Percentiles rank a stretch among this genome's conserved stretches.
phyloP scores from a whole-genome alignment of 495 filamentous ascomycete species.

The Penicillium cataractarum region DNA sequence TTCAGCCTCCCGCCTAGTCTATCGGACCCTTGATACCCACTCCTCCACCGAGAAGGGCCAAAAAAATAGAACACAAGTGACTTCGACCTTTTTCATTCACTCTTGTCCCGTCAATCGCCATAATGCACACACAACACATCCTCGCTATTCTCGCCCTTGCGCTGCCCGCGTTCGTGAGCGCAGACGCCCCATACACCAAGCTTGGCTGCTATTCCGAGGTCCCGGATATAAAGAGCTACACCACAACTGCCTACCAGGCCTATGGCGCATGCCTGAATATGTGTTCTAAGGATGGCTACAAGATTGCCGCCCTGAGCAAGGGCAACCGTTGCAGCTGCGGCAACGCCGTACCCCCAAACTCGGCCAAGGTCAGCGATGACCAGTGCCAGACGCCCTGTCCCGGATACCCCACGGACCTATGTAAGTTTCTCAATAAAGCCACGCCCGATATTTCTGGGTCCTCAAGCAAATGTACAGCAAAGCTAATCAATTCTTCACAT shows the following conservation, averaged over 20 bases:
- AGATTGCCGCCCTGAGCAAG: slow-evolving; percentile 35
- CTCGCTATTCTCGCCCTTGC: slow-evolving; percentile 35
- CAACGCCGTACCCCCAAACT: slow-evolving; percentile 32
- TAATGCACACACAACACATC: slow-evolving; percentile 24
- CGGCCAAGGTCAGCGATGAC: slow-evolving; percentile 34
- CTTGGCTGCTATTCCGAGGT: slow-evolving; percentile 43
- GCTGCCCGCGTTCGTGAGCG: slow-evolving; percentile 23
- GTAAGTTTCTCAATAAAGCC: slow-evolving; percentile 30
- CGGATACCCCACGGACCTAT: slow-evolving; percentile 35
- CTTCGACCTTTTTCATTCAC: not conserved
- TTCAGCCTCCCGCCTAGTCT: not conserved
- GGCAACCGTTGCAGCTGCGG: slow-evolving; percentile 44
- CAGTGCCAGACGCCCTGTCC: slow-evolving; percentile 38
- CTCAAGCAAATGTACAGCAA: not conserved
- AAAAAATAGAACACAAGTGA: not conserved
- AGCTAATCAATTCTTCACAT: not conserved
- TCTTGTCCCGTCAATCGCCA: not conserved
- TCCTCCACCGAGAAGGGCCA: not conserved
- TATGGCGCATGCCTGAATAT: slow-evolving; percentile 33
- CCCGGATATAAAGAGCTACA: slow-evolving; percentile 21
- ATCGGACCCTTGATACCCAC: slow-evolving; percentile 1
- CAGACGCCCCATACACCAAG: slow-evolving; percentile 3
- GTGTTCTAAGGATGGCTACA: slow-evolving; percentile 32
- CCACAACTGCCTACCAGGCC: slow-evolving; percentile 35
- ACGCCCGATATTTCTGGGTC: not conserved